Evolutionary conservation across 1,284 basidiomycete species (phyloP), one percentile per base, ranked within the genome.

Genomic region (Lentinula novae-zelandiae): DNA sequence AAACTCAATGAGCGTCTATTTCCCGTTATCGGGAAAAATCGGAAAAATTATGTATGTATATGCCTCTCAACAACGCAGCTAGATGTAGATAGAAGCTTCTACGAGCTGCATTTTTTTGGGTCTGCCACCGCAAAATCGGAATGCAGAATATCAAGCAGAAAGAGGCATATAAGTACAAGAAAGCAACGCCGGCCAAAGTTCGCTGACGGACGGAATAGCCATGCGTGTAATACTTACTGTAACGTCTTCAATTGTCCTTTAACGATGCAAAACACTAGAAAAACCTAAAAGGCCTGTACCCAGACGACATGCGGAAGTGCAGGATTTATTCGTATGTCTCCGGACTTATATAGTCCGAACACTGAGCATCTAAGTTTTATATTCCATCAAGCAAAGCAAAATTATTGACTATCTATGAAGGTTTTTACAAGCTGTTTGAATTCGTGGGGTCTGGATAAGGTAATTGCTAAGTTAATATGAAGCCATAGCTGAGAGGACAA

Each of bases 401-500:
- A 46, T 22, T 3, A 46, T 46, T n/a, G 9, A 7, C 8, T 22
- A 22, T 20, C 1, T 56, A 56, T 42, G 49, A 61, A 61, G 15
- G 46, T n/a, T 42, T 51, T 15, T 15, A 61, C 48, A 20, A 51
- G 48, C 31, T 42, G 17, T 33, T 50, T 57, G 31, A 61, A 61
- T 33, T 57, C 53, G 31, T 57, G 42, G 1, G 60, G 60, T 8
- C 60, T 61, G 20, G 9, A 7, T 44, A n/a, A 27, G 17, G 31
- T 27, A 7, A 9, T 20, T 22, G 7, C 22, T 12, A 15, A 34
- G n/a, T 27, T 7, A 39, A 40, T 15, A 38, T 17, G 0, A 46
- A 12, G 6, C n/a, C 5, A 46, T 20, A 9, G n/a, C 33, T 3
- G 7, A 20, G 12, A 44, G n/a, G 31, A 33, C 9, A n/a, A 36